Base-by-base conservation (phyloP, 768 basidiomycete species). In the Termitomyces titanicus region DNA sequence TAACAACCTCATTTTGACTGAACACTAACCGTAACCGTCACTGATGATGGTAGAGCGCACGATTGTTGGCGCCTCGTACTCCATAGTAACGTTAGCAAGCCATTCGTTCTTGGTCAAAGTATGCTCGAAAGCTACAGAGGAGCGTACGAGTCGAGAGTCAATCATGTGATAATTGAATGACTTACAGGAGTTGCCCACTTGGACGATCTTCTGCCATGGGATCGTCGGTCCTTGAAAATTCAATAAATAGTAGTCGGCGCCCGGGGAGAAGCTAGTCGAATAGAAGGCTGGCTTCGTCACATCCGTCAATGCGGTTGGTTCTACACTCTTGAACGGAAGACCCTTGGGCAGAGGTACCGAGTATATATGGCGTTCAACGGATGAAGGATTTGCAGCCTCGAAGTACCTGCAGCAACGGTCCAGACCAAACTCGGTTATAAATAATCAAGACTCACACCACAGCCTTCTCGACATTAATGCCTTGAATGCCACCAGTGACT, bases 131-230 rank as follows among this genome's bases (percentile, higher is more conserved):
- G 73, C 88, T 89, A 51, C 9, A 47, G 34, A 52, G 22, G n/a
- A n/a, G 43, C 15, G 18, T 54, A 46, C 24, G n/a, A 55, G 34
- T 34, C 15, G 22, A 31, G 29, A 38, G 10, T 27, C 22, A 24
- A 40, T 49, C 20, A 18, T 20, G 8, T 44, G 15, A 37, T 22
- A 18, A 27, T 6, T 35, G 3, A 13, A 29, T 12, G 17, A 15
- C 73, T 55, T 59, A 79, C 78, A 61, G n/a, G 68, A 61, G 45
- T 75, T 72, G 46, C 65, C 79, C 8, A 79, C 75, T 58, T 85
- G 75, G 24, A 92, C 64, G 17, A 98, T 77, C 64, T 80, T 86
- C 71, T 97, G 94, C 87, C 88, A 93, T 0, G 97, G 97, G 12
- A 90, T 79, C 22, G 78, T 78, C 3, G 94, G 95, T 1, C 95